Evolutionary conservation across 768 basidiomycete species (phyloP).

Genomic region (Mycena olivaceomarginata): DNA sequence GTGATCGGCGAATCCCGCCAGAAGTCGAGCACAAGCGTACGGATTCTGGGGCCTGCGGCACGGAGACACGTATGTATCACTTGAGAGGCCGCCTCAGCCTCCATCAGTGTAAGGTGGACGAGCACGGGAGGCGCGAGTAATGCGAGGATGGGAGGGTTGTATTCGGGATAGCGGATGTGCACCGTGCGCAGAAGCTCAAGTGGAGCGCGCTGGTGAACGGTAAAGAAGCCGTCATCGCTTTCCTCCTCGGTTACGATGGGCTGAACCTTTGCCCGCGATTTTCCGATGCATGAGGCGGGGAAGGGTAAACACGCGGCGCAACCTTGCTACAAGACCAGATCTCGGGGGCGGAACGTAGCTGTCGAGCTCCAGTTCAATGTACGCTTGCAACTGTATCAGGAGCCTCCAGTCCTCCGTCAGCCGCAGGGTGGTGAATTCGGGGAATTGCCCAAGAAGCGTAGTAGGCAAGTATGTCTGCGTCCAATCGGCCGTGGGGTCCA

Average conservation of each 20-base stretch:
- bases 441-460: not conserved
- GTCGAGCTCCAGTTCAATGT: not conserved
- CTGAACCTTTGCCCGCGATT: too few species aligned
- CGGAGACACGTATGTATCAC: not conserved
- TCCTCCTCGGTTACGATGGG: too few species aligned
- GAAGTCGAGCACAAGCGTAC: not conserved
- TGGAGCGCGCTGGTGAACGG: not conserved
- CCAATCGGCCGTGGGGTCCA: not conserved
- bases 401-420: not conserved
- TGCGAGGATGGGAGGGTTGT: not conserved
- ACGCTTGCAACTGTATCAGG: not conserved
- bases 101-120: not conserved
- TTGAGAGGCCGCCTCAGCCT: not conserved
- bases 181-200: not conserved
- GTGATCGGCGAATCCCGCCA: not conserved
- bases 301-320: not conserved
- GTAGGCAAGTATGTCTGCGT: not conserved
- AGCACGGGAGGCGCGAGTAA: not conserved
- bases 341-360: not conserved
- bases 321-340: not conserved
- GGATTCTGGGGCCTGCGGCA: not conserved
- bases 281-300: too few species aligned
- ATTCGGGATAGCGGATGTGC: not conserved
- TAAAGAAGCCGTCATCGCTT: not conserved
- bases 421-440: not conserved